These are phyloP conservation scores for Pugionium dolabratum DNA, from an alignment of 345 rosid species.

Conservation along the genomic window DNA sequence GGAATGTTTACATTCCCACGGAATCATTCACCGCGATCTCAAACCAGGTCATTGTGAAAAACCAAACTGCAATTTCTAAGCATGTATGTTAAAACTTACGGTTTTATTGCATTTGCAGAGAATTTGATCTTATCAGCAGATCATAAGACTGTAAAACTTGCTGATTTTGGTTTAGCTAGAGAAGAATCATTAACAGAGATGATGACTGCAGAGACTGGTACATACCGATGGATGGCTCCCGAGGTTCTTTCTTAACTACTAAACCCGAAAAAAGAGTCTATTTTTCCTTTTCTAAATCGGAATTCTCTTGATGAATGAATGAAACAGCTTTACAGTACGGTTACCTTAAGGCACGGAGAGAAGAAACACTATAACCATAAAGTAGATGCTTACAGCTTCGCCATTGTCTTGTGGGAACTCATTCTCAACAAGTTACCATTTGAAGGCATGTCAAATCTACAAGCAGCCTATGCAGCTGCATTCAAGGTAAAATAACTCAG, in stretches of 20 bases:
- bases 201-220: constrained; percentile 99
- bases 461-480: constrained; percentile 99
- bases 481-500: constrained; percentile 60
- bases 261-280: background rate
- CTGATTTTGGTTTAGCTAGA: constrained; percentile 97
- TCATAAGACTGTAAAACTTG: constrained; percentile 85
- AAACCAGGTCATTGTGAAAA: constrained; percentile 60
- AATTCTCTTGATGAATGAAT: background rate
- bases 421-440: constrained; percentile 93
- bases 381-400: constrained; percentile 96
- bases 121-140: constrained; percentile 88
- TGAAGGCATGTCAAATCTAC: constrained; percentile 99
- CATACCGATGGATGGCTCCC: constrained; percentile 99
- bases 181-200: constrained; percentile 98
- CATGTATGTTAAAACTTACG: background rate
- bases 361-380: constrained; percentile 95
- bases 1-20: constrained; percentile 96
- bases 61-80: background rate
- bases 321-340: constrained; percentile 91
- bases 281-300: no score
- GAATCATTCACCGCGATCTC: constrained; percentile 63
- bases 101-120: constrained; percentile 53
- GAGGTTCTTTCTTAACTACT: constrained; percentile 55
- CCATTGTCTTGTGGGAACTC: constrained; percentile 98
- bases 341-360: constrained; percentile 94